Evolutionary conservation across 2,329 filamentous ascomycete species (phyloP).

Genomic region (Lasiodiplodia hormozganensis): DNA sequence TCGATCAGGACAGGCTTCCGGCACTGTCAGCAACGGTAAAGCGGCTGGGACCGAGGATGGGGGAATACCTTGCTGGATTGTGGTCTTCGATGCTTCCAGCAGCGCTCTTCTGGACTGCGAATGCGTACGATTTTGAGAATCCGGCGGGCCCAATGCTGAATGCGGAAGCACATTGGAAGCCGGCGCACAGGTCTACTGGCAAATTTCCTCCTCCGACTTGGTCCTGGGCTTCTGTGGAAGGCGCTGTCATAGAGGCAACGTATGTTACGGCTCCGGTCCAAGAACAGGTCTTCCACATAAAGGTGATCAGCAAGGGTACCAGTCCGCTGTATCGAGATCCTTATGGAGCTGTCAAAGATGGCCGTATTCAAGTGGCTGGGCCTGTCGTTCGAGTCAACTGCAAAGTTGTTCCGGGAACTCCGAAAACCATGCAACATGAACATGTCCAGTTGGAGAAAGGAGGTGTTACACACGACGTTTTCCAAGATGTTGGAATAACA

Average conservation of each 20-base stretch:
- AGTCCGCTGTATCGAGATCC: not conserved
- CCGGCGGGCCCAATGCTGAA: not conserved
- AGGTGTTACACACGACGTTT: not conserved
- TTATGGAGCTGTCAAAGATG: not conserved
- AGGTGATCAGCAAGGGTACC: not conserved
- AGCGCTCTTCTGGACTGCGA: not conserved
- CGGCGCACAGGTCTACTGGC: not conserved
- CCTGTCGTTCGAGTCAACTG: not conserved
- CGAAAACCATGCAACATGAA: not conserved
- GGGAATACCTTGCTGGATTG: not conserved
- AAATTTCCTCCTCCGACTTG: not conserved
- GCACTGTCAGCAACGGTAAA: slow-evolving; percentile 15
- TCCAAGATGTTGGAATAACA: not conserved
- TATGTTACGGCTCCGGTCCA: not conserved
- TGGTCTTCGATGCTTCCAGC: not conserved
- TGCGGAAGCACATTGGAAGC: not conserved
- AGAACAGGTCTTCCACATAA: not conserved
- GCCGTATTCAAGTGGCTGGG: not conserved
- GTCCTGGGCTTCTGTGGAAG: slow-evolving; percentile 19
- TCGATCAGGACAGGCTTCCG: slow-evolving; percentile 30
- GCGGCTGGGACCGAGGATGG: not conserved
- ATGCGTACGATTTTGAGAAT: not conserved
- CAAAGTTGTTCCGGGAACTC: not conserved
- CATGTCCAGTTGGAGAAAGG: not conserved
- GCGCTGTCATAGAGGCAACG: not conserved